Evolutionary conservation across 176 grass and related monocot species (phyloP).

Genomic region (Lolium multiflorum): DNA sequence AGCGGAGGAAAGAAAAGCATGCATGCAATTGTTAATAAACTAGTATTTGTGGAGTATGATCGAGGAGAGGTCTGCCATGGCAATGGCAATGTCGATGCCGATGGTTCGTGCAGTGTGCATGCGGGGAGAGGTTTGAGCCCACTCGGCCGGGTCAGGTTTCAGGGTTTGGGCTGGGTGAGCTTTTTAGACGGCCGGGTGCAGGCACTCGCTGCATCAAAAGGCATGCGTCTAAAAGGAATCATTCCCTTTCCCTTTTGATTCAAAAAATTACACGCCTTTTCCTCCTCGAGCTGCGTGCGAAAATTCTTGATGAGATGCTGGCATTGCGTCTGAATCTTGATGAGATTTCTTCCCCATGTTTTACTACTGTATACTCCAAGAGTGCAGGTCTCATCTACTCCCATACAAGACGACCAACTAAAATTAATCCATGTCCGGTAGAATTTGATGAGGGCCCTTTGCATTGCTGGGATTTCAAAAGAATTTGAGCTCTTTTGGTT

Average conservation of each 20-base stretch:
- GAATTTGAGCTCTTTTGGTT: too few relatives aligned
- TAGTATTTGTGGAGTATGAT: background rate
- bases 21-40: constrained; percentile 31
- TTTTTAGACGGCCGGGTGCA: constrained; percentile 45
- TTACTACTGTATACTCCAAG: background rate
- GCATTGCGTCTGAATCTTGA: constrained; percentile 33
- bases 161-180: constrained; percentile 35
- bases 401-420: too few relatives aligned
- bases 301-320: constrained; percentile 46
- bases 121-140: constrained; percentile 20
- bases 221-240: constrained; percentile 62
- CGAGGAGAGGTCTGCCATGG: constrained; percentile 34
- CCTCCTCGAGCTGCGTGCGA: constrained; percentile 26
- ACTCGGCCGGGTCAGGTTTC: constrained; percentile 15
- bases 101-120: background rate
- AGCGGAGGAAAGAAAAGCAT: constrained; percentile 30
- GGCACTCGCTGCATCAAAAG: constrained; percentile 55
- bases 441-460: too few relatives aligned
- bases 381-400: too few relatives aligned
- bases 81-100: constrained; percentile 13
- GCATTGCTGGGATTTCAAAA: too few relatives aligned
- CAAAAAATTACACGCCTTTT: constrained; percentile 39
- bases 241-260: constrained; percentile 56
- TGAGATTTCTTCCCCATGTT: constrained; percentile 21
- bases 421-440: too few relatives aligned